phyloP scores from a whole-genome alignment of 305 asterid species.

The Solanum hybrid region DNA sequence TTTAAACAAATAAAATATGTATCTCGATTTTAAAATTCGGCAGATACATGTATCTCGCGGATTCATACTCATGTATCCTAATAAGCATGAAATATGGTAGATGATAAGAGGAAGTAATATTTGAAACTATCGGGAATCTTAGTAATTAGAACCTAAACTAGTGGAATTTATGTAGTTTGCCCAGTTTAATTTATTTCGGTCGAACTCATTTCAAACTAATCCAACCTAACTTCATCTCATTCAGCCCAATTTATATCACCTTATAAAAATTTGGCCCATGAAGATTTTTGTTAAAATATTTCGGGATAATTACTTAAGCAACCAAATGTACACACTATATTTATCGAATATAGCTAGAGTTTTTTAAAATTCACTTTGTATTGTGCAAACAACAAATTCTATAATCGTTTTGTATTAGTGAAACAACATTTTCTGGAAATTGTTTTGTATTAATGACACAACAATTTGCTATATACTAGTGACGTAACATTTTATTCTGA shows the following conservation, averaged over 20 bases:
- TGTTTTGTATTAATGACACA: not conserved
- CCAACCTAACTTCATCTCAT: not conserved
- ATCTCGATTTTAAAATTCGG: too few relatives aligned
- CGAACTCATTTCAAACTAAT: not conserved
- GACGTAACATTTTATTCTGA: not conserved
- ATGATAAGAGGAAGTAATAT: too few relatives aligned
- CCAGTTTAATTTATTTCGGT: not conserved
- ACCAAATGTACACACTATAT: not conserved
- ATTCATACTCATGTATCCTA: too few relatives aligned
- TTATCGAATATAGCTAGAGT: not conserved
- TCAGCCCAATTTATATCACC: too few relatives aligned
- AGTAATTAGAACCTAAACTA: too few relatives aligned
- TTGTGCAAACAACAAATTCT: not conserved
- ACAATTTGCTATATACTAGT: not conserved
- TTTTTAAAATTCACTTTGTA: not conserved
- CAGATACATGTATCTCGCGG: too few relatives aligned
- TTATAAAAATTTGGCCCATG: not conserved
- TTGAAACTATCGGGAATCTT: too few relatives aligned
- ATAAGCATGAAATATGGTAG: too few relatives aligned
- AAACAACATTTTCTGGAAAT: too few relatives aligned
- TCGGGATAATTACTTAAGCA: not conserved
- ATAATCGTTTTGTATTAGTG: not conserved
- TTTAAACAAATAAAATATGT: too few relatives aligned
- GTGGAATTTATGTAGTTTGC: too few relatives aligned
- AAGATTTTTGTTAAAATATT: not conserved